Conservation (phyloP, 345 rosid species). For the Corymbia maculata region DNA sequence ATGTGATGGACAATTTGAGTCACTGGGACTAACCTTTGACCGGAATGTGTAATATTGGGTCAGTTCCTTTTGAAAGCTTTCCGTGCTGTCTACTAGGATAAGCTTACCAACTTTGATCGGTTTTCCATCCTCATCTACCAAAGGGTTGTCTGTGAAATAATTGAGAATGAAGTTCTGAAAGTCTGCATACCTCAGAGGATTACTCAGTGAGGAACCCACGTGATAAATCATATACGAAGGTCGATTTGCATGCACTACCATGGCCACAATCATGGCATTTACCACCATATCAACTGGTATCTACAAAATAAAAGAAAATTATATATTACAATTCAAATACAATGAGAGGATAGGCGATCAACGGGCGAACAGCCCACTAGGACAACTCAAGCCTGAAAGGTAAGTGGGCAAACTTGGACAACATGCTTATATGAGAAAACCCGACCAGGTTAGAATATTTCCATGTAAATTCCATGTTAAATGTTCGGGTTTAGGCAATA, state of each 20-base stretch:
- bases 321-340: background rate
- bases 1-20: background rate
- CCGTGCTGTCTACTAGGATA: slow-evolving; percentile 9
- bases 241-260: background rate
- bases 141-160: slow-evolving; percentile 23
- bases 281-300: slow-evolving; percentile 31
- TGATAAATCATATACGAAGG: slow-evolving; percentile 10
- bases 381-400: background rate
- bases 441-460: background rate
- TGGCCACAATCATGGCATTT: slow-evolving; percentile 15
- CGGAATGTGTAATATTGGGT: slow-evolving; percentile 9
- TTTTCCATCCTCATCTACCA: slow-evolving; percentile 26
- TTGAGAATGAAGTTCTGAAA: slow-evolving; percentile 1
- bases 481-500: background rate
- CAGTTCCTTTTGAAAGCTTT: slow-evolving; percentile 15
- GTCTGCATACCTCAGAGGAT: slow-evolving; percentile 1
- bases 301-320: background rate
- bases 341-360: background rate
- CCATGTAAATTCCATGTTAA: background rate
- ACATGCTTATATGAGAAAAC: background rate
- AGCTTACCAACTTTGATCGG: slow-evolving; percentile 13
- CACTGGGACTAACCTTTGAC: slow-evolving; percentile 7
- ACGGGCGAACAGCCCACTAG: background rate
- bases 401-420: background rate
- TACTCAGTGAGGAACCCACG: slow-evolving; percentile 18